Evolutionary conservation across 257 asterid species (phyloP).

Genomic region (Rhazya stricta): DNA sequence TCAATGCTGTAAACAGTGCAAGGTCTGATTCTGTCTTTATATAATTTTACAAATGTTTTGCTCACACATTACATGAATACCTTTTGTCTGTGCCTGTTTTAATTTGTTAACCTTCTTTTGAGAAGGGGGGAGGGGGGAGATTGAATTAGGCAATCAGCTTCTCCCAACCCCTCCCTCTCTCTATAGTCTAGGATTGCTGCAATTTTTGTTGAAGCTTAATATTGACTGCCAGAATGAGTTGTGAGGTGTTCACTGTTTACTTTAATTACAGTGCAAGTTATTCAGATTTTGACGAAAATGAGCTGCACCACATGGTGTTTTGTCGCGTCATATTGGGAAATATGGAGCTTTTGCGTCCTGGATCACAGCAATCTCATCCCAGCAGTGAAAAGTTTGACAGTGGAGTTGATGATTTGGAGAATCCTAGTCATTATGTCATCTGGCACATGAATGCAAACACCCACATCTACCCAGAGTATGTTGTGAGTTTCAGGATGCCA

Average conservation of each 20-base stretch:
- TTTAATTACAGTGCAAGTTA: conserved; percentile 17
- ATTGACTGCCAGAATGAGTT: neutral
- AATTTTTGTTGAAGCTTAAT: neutral
- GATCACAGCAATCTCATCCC: conserved; percentile 24
- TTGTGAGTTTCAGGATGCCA: conserved; percentile 24
- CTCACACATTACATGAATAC: neutral
- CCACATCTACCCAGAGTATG: conserved; percentile 25
- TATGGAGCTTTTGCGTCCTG: conserved; percentile 20
- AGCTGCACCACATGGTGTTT: conserved; percentile 10
- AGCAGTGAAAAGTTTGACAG: conserved; percentile 25
- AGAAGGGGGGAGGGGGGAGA: neutral
- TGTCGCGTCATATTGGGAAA: conserved; percentile 26
- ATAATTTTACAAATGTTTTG: neutral
- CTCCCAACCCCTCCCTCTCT: neutral
- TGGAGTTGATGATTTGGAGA: conserved; percentile 26
- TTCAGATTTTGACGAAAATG: conserved; percentile 23
- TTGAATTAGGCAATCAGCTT: neutral
- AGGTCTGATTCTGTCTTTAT: conserved; percentile 12
- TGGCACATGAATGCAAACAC: conserved; percentile 26
- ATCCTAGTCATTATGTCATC: conserved; percentile 24
- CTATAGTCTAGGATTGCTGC: neutral
- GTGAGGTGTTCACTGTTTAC: neutral
- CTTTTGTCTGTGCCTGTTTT: neutral
- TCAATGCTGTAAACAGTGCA: conserved; percentile 15
- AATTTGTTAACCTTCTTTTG: neutral